Percentiles rank a stretch among this genome's conserved stretches.
Evolutionary conservation across 164 flowering plant genomes (phyloP).

Genomic region (Kingdonia uniflora): DNA sequence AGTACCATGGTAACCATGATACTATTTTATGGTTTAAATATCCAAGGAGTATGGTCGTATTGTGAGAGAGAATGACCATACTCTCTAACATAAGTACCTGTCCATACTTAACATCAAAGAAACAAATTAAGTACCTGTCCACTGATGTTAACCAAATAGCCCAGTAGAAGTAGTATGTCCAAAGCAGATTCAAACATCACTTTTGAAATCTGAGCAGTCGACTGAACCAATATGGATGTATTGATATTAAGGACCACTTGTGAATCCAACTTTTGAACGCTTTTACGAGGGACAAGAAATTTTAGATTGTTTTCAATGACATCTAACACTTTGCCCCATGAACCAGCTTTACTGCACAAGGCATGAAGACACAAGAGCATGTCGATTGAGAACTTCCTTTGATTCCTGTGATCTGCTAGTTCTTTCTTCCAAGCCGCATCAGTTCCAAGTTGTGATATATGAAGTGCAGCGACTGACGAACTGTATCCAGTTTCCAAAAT

Average conservation of each 20-base stretch:
- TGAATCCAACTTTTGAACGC: conserved; percentile 21
- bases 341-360: conserved; percentile 43
- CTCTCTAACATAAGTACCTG: too few species aligned
- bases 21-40: too few species aligned
- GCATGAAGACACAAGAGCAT: conserved; percentile 56
- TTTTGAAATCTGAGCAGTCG: conserved; percentile 74
- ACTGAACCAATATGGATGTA: conserved; percentile 43
- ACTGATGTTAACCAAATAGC: conserved; percentile 51
- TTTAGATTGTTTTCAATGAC: conserved; percentile 53
- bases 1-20: too few species aligned
- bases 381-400: conserved; percentile 66
- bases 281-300: conserved; percentile 58
- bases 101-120: not conserved
- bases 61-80: too few species aligned
- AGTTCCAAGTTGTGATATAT: conserved; percentile 39
- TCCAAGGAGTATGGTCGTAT: too few species aligned
- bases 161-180: conserved; percentile 55
- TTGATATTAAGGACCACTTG: conserved; percentile 24
- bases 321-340: conserved; percentile 64
- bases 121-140: conserved; percentile 59
- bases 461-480: conserved; percentile 26
- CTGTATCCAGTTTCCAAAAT: conserved; percentile 57
- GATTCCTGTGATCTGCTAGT: conserved; percentile 45
- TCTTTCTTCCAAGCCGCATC: conserved; percentile 57
- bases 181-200: conserved; percentile 75